These are phyloP conservation scores for Millerozyma acaciae DNA, from an alignment of 805 yeast genomes.

Conservation along the genomic window DNA sequence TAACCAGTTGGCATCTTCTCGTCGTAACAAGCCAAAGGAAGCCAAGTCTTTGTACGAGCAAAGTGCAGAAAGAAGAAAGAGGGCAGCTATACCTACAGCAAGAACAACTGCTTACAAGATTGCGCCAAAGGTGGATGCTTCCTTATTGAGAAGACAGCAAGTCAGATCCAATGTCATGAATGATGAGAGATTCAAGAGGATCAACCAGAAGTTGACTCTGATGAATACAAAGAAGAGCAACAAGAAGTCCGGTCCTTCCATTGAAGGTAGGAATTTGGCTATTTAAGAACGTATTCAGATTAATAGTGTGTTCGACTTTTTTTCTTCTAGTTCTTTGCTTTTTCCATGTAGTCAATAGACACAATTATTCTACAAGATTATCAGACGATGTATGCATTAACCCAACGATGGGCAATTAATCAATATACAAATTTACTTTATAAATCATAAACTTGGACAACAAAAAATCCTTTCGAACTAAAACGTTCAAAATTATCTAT, in stretches of 20 bases:
- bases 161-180: conserved; percentile 41
- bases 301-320: conserved; percentile 1
- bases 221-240: conserved; percentile 43
- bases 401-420: conserved; percentile 10
- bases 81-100: conserved; percentile 95
- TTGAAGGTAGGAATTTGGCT: conserved; percentile 64
- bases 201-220: conserved; percentile 55
- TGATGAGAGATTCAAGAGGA: conserved; percentile 78
- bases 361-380: too few relatives aligned
- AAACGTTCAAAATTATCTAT: conserved; percentile 39
- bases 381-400: conserved; percentile 19
- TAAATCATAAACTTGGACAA: conserved; percentile 7
- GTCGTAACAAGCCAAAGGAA: conserved; percentile 29
- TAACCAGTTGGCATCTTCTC: conserved; percentile 35
- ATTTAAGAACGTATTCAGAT: too few relatives aligned
- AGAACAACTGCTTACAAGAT: conserved; percentile 83
- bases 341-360: too few relatives aligned
- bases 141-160: conserved; percentile 41
- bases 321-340: too few relatives aligned
- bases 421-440: conserved; percentile 16
- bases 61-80: conserved; percentile 83
- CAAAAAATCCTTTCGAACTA: conserved; percentile 2
- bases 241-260: conserved; percentile 71
- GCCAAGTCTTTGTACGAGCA: conserved; percentile 74
- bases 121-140: conserved; percentile 76